Percentiles rank a stretch among this genome's conserved stretches.
Conservation (phyloP, 805 yeast genomes). For the Candida verbasci region DNA sequence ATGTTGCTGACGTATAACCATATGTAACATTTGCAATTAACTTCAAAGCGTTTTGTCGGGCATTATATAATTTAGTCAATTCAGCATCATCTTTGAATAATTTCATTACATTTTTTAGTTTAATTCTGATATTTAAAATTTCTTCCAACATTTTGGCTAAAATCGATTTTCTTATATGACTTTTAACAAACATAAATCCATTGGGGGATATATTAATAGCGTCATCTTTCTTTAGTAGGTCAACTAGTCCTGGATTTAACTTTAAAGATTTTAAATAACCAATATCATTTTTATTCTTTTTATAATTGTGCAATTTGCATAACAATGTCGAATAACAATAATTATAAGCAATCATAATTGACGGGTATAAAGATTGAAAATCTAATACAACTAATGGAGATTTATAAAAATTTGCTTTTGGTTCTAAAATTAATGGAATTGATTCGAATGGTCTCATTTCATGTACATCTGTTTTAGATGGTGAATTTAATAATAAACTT, state of each 20-base stretch:
- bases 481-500: conserved; percentile 68
- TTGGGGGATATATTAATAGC: conserved; percentile 73
- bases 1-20: conserved; percentile 93
- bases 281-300: conserved; percentile 41
- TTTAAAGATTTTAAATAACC: conserved; percentile 48
- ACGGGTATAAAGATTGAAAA: conserved; percentile 92
- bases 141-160: conserved; percentile 83
- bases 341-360: conserved; percentile 86
- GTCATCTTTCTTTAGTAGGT: conserved; percentile 44
- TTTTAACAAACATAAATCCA: conserved; percentile 73
- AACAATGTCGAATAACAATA: conserved; percentile 75
- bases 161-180: conserved; percentile 62
- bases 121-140: conserved; percentile 71
- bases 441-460: conserved; percentile 82
- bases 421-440: conserved; percentile 91
- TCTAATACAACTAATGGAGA: conserved; percentile 89
- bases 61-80: conserved; percentile 55
- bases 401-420: conserved; percentile 76
- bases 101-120: conserved; percentile 74
- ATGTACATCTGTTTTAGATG: conserved; percentile 75
- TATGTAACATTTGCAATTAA: conserved; percentile 92
- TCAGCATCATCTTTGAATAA: conserved; percentile 41
- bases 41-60: conserved; percentile 82
- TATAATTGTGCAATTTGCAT: conserved; percentile 56
- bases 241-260: conserved; percentile 55